Base-by-base conservation (phyloP, 768 basidiomycete genomes). In the Hemileccinum rubropunctum region DNA sequence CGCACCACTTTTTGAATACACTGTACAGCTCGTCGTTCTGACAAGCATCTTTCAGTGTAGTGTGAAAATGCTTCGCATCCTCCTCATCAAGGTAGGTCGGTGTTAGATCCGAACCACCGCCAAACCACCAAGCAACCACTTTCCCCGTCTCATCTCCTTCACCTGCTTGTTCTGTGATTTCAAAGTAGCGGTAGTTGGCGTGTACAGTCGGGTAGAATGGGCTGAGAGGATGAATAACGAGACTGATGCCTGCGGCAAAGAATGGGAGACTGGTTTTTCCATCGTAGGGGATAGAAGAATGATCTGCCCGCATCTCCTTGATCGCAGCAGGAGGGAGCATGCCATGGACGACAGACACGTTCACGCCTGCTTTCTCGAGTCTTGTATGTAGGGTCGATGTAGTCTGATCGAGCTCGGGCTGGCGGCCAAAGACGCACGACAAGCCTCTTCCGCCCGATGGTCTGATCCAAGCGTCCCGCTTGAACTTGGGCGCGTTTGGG, bases 161-260 rank as follows among this genome's bases (percentile, higher is more conserved):
- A 4, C 56, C 54, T 1, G 58, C 59, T 37, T 73, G 71, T 55
- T 87, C 81, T 3, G 84, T 85, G 56, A 97, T 82, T 69, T 98
- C 95, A 63, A 99, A 99, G 70, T 98, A 98, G 47, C 97, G 90
- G 61, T 95, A 97, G 68, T 99, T 99, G 51, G 90, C 83, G 67
- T 99, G 95, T 6, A 92, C 86, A 18, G 95, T 98, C 9, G 97
- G 93, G 14, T 90, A 87, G 61, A 91, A 83, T 4, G 95, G 97
- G 71, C 94, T 97, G 46, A 85, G 80, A 0, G 95, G 95, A 67
- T 99, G 95, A 15, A 98, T 77, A 59, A 99, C 92, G 62, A 98
- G 80, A 58, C 88, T 91, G 61, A 98, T 76, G 0, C 97, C 95
- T 0, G 88, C 89, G 13, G 90, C 95, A 61, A 94, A 95, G 77